Percentiles rank a stretch among this genome's conserved stretches.
Evolutionary conservation across 352 stramenopile genomes (phyloP).

Genomic region (Phytophthora chlamydospora): DNA sequence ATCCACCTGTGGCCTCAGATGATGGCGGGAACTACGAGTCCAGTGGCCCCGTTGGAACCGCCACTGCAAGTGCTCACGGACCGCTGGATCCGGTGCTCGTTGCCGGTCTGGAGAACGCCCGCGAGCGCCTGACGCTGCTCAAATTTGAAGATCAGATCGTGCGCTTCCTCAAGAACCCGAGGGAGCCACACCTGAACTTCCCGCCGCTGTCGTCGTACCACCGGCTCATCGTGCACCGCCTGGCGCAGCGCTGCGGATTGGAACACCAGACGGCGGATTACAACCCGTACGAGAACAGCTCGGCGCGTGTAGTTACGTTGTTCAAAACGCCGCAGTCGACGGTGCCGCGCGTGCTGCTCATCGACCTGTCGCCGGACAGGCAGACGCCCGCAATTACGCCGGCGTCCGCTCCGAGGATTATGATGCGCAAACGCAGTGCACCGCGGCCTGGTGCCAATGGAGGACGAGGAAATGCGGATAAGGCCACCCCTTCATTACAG

Average conservation of each 20-base stretch:
- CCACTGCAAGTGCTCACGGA: slow-evolving; percentile 63
- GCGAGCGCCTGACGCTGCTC: slow-evolving; percentile 80
- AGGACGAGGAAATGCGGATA: slow-evolving; percentile 54
- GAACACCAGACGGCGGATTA: slow-evolving; percentile 88
- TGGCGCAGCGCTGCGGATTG: slow-evolving; percentile 93
- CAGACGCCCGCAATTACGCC: slow-evolving; percentile 70
- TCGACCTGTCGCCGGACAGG: slow-evolving; percentile 81
- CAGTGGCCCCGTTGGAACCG: slow-evolving; percentile 52
- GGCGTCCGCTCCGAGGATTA: slow-evolving; percentile 90
- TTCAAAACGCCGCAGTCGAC: slow-evolving; percentile 84
- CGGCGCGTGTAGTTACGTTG: slow-evolving; percentile 86
- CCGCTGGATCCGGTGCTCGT: slow-evolving; percentile 82
- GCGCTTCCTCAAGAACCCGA: slow-evolving; percentile 67
- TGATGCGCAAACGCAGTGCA: slow-evolving; percentile 84
- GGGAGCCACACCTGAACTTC: slow-evolving; percentile 77
- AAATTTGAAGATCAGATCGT: slow-evolving; percentile 91
- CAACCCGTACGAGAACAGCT: slow-evolving; percentile 71
- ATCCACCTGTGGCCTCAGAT: slow-evolving; percentile 39
- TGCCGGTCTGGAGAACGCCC: slow-evolving; percentile 78
- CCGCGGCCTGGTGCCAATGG: slow-evolving; percentile 43
- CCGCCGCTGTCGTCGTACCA: slow-evolving; percentile 88
- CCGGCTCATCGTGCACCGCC: slow-evolving; percentile 90
- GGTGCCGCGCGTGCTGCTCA: slow-evolving; percentile 86
- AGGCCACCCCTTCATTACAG: slow-evolving; percentile 79
- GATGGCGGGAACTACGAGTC: slow-evolving; percentile 53